A percentile compares a stretch with the other conserved stretches of the same genome.
phyloP scores from a whole-genome alignment of 2,329 filamentous ascomycete species.

The Westerdykella aurantiaca region DNA sequence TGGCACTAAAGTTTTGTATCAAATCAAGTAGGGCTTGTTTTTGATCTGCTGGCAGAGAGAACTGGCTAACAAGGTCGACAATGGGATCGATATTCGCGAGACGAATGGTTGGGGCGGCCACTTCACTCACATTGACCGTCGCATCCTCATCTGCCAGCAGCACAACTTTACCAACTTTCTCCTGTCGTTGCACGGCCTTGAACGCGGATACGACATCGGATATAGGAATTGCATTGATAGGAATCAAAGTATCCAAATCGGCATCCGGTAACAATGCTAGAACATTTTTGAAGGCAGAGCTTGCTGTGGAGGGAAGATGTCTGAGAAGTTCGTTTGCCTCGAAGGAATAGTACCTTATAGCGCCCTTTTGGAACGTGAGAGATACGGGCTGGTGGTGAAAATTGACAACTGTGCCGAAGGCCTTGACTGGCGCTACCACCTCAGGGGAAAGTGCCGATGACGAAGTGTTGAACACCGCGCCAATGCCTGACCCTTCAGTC shows the following conservation, averaged over 20 bases:
- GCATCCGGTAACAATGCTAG: not conserved
- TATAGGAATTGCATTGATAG: not conserved
- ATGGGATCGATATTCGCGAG: not conserved
- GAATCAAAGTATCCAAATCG: not conserved
- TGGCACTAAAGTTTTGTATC: not conserved
- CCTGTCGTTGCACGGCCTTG: not conserved
- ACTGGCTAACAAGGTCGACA: not conserved
- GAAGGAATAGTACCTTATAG: not conserved
- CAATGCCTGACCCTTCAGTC: conserved; percentile 25
- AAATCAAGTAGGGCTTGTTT: not conserved
- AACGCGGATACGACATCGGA: not conserved
- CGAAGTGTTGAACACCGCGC: conserved; percentile 28
- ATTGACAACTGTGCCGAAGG: not conserved
- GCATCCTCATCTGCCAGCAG: not conserved
- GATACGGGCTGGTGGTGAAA: not conserved
- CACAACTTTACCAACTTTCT: not conserved
- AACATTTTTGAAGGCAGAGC: not conserved
- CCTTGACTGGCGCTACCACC: not conserved
- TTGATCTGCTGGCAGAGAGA: not conserved
- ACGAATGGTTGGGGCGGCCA: not conserved
- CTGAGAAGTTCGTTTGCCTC: not conserved
- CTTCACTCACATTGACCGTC: not conserved
- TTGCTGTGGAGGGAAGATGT: not conserved
- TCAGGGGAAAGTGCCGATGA: not conserved
- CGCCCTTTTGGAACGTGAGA: not conserved